A percentile compares a stretch with the other conserved stretches of the same genome.
Conservation (phyloP, 805 yeast genomes). For the Candida methanosorbosa region DNA sequence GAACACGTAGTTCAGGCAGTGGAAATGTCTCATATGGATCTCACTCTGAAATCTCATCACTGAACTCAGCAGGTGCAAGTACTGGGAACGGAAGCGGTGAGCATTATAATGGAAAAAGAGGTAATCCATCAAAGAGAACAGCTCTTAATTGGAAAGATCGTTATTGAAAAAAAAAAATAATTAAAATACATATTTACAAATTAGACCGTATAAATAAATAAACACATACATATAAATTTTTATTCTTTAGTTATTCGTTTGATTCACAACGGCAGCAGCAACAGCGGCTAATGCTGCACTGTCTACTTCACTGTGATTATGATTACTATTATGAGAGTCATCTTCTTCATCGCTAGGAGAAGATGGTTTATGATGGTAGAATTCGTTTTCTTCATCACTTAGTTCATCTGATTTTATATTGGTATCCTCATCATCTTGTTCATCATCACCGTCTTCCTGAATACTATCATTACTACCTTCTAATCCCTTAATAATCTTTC, state of each 20-base stretch:
- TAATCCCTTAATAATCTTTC: conserved; percentile 1
- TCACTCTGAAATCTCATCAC: conserved; percentile 6
- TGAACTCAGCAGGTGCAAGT: too few relatives aligned
- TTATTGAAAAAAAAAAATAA: background rate
- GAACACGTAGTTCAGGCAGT: conserved; percentile 9
- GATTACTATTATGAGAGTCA: conserved; percentile 1
- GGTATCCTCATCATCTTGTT: background rate
- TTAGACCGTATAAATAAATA: too few relatives aligned
- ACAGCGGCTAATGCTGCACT: conserved; percentile 23
- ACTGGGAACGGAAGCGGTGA: too few relatives aligned
- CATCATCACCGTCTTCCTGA: background rate
- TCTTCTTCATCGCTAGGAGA: background rate
- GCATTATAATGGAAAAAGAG: conserved; percentile 1
- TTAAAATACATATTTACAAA: too few relatives aligned
- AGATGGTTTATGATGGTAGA: too few relatives aligned
- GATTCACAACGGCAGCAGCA: conserved; percentile 22
- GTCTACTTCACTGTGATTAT: conserved; percentile 1
- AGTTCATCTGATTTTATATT: conserved; percentile 1
- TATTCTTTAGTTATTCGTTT: too few relatives aligned
- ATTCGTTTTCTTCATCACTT: conserved; percentile 2
- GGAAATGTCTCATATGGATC: conserved; percentile 9
- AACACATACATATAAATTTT: too few relatives aligned
- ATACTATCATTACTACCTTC: background rate
- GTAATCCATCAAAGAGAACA: conserved; percentile 6
- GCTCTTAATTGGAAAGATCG: conserved; percentile 5